These are phyloP conservation scores for Candida germanica DNA, from an alignment of 805 yeast genomes.

Conservation along the genomic window DNA sequence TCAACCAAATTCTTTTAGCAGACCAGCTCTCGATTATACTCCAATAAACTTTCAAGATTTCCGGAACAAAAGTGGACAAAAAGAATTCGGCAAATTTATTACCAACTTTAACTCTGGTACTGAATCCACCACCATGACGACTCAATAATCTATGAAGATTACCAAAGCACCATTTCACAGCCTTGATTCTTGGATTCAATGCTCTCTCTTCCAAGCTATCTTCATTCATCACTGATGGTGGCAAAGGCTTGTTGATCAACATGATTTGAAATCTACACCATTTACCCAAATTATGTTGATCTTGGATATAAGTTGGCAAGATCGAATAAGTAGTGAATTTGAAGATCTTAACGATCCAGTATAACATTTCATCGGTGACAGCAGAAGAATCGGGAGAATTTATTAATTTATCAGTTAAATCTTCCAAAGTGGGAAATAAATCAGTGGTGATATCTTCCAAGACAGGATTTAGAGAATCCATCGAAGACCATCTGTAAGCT, in stretches of 20 bases:
- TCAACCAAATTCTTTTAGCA: constrained; percentile 34
- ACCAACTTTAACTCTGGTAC: constrained; percentile 27
- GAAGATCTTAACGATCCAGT: constrained; percentile 38
- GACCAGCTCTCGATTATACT: constrained; percentile 42
- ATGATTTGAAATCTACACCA: constrained; percentile 42
- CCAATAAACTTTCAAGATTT: constrained; percentile 42
- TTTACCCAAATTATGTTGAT: constrained; percentile 32
- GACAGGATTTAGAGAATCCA: constrained; percentile 48
- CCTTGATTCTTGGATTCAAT: constrained; percentile 41
- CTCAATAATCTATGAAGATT: constrained; percentile 39
- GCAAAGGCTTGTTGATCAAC: constrained; percentile 39
- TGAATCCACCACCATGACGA: constrained; percentile 43
- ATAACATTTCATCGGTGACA: constrained; percentile 33
- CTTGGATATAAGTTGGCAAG: constrained; percentile 37
- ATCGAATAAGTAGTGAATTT: constrained; percentile 38
- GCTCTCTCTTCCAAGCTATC: constrained; percentile 27
- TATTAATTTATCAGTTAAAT: constrained; percentile 26
- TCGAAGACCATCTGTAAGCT: constrained; percentile 38
- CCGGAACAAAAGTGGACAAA: constrained; percentile 39
- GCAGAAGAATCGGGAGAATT: constrained; percentile 14
- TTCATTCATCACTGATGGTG: constrained; percentile 29
- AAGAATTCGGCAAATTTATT: constrained; percentile 30
- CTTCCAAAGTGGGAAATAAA: constrained; percentile 37
- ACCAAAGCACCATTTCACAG: constrained; percentile 46
- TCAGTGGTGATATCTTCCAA: constrained; percentile 35